A percentile compares a stretch with the other conserved stretches of the same genome.
These are phyloP conservation scores for Auricularia heimuer DNA, from an alignment of 768 basidiomycete species.

Conservation along the genomic window DNA sequence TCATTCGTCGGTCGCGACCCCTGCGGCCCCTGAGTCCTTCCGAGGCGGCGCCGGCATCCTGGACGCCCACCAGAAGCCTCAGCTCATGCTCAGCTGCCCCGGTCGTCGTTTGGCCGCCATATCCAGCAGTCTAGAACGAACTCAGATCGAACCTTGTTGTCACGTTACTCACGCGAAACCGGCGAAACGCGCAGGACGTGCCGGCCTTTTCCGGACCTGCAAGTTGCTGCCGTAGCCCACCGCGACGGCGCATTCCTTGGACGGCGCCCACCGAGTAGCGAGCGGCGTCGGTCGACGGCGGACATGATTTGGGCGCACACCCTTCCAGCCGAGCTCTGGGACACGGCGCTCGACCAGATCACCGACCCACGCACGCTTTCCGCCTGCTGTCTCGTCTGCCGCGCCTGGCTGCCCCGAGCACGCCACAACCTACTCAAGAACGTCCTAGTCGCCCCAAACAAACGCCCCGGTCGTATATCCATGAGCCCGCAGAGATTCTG, in stretches of 20 bases:
- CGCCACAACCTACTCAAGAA: neutral
- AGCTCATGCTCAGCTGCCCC: too few relatives aligned
- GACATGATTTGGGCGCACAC: too few relatives aligned
- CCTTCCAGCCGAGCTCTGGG: neutral
- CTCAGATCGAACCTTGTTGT: neutral
- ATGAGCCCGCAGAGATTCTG: neutral
- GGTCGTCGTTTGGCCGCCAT: too few relatives aligned
- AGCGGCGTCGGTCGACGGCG: too few relatives aligned
- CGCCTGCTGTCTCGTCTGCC: neutral
- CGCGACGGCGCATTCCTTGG: too few relatives aligned
- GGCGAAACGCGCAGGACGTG: neutral
- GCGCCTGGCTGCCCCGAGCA: neutral
- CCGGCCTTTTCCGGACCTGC: neutral
- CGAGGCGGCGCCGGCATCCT: too few relatives aligned
- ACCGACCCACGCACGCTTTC: neutral
- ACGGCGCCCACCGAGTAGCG: too few relatives aligned
- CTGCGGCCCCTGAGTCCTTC: neutral
- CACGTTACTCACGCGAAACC: neutral
- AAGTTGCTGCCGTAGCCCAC: neutral
- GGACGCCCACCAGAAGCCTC: neutral
- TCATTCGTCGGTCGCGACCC: neutral
- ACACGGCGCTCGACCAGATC: neutral
- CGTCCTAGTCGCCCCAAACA: neutral
- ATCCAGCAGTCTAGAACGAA: too few relatives aligned
- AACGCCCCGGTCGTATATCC: neutral